Percentiles rank a stretch among this genome's conserved stretches.
These are phyloP conservation scores for Eucalyptus dawsonii DNA, from an alignment of 345 rosid species.

Conservation along the genomic window DNA sequence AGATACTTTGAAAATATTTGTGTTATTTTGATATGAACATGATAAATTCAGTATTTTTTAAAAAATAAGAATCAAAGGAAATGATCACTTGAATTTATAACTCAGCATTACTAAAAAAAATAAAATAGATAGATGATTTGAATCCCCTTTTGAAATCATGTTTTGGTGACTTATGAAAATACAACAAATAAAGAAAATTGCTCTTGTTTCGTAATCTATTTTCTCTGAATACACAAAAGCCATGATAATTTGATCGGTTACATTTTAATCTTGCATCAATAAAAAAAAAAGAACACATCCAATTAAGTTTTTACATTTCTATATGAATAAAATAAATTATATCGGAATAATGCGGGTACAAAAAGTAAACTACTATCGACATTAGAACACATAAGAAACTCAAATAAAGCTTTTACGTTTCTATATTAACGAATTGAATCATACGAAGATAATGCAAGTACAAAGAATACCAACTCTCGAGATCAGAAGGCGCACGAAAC, in stretches of 20 bases:
- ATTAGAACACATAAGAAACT: background rate
- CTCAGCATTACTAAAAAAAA: background rate
- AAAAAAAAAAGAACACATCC: background rate
- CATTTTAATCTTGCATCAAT: background rate
- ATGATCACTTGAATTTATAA: background rate
- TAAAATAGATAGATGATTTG: background rate
- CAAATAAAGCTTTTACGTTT: background rate
- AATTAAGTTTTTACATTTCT: background rate
- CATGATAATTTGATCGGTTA: too few species aligned
- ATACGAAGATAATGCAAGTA: background rate
- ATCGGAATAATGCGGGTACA: background rate
- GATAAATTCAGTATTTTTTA: background rate
- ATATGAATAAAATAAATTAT: background rate
- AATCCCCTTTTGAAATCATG: background rate
- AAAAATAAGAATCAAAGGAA: background rate
- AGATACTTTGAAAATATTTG: background rate
- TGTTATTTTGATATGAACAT: background rate
- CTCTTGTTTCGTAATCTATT: fast-evolving
- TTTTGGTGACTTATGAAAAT: background rate
- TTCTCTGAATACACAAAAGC: background rate
- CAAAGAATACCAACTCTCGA: background rate
- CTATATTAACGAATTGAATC: background rate
- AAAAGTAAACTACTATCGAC: background rate
- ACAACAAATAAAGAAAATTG: background rate
- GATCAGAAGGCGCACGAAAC: background rate